Evolutionary conservation across 306 rosid species (phyloP).

Genomic region (Glycyrrhiza uralensis): DNA sequence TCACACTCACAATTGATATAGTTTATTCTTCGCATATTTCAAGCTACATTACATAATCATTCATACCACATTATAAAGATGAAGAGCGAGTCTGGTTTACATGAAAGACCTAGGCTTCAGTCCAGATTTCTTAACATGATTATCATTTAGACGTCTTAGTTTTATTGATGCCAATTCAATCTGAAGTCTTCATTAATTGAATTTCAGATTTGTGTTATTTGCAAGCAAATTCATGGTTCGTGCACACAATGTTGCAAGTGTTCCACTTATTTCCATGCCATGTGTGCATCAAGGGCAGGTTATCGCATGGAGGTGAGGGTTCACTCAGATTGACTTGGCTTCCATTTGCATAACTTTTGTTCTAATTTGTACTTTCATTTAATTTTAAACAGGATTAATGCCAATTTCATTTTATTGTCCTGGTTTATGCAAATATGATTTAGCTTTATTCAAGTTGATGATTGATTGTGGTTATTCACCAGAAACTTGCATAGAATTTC

Average conservation of each 20-base stretch:
- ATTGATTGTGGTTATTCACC: not conserved
- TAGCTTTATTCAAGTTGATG: not conserved
- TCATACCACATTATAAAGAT: not conserved
- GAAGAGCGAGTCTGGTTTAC: not conserved
- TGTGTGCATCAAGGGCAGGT: slow-evolving; percentile 98
- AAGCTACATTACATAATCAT: not conserved
- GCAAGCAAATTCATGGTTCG: slow-evolving; percentile 90
- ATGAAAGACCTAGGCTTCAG: slow-evolving; percentile 8
- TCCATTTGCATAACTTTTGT: slow-evolving; percentile 8
- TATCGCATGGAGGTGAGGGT: slow-evolving; percentile 84
- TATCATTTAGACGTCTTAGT: not conserved
- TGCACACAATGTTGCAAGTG: slow-evolving; percentile 94
- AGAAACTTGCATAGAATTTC: not conserved
- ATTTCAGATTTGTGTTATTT: slow-evolving; percentile 86
- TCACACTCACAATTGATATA: not conserved
- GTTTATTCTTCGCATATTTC: not conserved
- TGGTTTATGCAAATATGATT: not conserved
- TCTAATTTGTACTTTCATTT: not conserved
- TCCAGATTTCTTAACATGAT: slow-evolving; percentile 1
- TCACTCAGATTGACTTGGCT: not conserved
- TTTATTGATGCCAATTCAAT: slow-evolving; percentile 6
- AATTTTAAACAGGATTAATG: not conserved
- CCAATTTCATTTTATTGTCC: not conserved
- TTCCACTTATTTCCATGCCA: slow-evolving; percentile 88
- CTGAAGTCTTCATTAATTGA: slow-evolving; percentile 22